phyloP scores from a whole-genome alignment of 176 grass and related monocot species.

The Thinopyrum elongatum region DNA sequence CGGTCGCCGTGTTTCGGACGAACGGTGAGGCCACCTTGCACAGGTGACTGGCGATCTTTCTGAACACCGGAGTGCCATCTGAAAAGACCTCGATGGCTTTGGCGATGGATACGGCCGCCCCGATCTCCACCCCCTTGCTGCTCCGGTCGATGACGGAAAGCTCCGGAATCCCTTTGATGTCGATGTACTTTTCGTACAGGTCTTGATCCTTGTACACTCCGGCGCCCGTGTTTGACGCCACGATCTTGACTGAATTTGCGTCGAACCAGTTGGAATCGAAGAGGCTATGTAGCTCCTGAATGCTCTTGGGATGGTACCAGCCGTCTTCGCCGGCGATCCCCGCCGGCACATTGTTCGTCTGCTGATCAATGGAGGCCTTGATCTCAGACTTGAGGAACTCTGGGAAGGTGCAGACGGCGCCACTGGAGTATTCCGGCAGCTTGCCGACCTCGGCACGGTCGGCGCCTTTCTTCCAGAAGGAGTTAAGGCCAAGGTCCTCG shows the following conservation, averaged over 20 bases:
- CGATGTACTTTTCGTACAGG: constrained; percentile 54
- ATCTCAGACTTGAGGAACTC: constrained; percentile 82
- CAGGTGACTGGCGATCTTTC: constrained; percentile 70
- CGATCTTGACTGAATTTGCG: constrained; percentile 51
- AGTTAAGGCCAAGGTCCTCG: constrained; percentile 81
- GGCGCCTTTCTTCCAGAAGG: constrained; percentile 69
- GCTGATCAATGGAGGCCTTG: neutral
- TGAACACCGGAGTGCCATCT: constrained; percentile 45
- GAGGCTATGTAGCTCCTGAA: constrained; percentile 52
- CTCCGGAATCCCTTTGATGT: constrained; percentile 63
- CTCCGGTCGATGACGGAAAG: constrained; percentile 45
- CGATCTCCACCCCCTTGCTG: constrained; percentile 58
- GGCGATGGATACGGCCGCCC: constrained; percentile 70
- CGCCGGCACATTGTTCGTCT: neutral
- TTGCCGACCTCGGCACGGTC: constrained; percentile 26
- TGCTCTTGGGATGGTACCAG: constrained; percentile 61
- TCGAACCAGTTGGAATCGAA: constrained; percentile 38
- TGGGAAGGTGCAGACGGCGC: constrained; percentile 53
- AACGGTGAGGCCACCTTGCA: constrained; percentile 68
- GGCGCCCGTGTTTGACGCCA: constrained; percentile 71
- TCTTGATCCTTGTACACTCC: constrained; percentile 79
- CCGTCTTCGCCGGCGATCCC: neutral
- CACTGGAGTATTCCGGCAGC: constrained; percentile 39
- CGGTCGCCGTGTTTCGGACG: constrained; percentile 70
- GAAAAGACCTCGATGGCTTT: constrained; percentile 65